These are phyloP conservation scores for Themeda triandra DNA, from an alignment of 176 grass and related monocot genomes.

Conservation along the genomic window DNA sequence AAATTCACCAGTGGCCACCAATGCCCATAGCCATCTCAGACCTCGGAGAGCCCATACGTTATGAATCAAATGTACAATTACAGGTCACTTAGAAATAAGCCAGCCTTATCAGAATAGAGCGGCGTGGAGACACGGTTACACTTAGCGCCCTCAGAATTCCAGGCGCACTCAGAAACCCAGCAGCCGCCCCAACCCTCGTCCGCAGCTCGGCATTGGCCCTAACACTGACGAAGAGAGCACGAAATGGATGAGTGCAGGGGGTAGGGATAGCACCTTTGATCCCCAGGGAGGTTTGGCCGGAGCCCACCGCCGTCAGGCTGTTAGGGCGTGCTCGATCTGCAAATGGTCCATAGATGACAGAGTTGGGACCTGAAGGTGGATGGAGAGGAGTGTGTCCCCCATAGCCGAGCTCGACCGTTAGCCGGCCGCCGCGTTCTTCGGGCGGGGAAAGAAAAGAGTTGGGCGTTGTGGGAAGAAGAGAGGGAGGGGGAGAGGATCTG, in stretches of 20 bases:
- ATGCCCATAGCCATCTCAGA: neutral
- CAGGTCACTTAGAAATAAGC: neutral
- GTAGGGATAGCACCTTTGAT: conserved; percentile 64
- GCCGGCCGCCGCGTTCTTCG: too few species aligned
- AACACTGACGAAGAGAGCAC: neutral
- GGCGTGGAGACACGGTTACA: neutral
- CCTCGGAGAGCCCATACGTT: neutral
- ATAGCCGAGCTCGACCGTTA: too few species aligned
- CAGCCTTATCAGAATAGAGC: too few species aligned
- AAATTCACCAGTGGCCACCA: neutral
- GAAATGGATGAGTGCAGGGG: neutral
- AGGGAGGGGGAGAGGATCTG: too few species aligned
- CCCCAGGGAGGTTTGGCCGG: conserved; percentile 89
- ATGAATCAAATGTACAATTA: neutral
- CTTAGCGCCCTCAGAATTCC: neutral
- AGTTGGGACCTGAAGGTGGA: too few species aligned
- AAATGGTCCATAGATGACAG: too few species aligned
- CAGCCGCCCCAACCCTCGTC: neutral
- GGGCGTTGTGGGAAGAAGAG: too few species aligned
- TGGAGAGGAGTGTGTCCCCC: too few species aligned
- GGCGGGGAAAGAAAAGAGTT: too few species aligned
- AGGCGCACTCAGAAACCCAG: neutral
- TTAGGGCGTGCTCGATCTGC: conserved; percentile 97
- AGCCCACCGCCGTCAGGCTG: conserved; percentile 84
- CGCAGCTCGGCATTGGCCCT: neutral